phyloP scores from a whole-genome alignment of 306 rosid genomes.

The Fragaria iinumae region DNA sequence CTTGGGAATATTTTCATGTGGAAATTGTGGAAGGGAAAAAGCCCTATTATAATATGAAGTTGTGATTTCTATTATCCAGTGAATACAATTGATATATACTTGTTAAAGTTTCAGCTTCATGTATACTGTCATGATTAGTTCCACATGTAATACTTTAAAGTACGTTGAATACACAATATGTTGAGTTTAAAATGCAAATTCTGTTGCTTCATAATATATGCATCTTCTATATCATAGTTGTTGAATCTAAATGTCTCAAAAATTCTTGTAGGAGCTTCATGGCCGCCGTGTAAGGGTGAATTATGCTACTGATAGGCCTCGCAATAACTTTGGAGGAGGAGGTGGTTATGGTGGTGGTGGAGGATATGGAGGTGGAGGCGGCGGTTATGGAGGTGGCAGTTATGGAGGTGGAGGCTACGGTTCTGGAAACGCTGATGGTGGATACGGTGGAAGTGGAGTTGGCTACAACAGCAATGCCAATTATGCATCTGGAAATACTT shows the following conservation, averaged over 20 bases:
- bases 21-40: neutral
- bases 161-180: neutral
- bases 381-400: neutral
- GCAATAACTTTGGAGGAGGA: constrained; percentile 32
- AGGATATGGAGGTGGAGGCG: neutral
- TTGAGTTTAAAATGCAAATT: neutral
- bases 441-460: constrained; percentile 32
- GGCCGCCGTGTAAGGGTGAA: constrained; percentile 81
- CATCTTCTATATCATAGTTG: neutral
- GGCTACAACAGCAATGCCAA: constrained; percentile 35
- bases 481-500: constrained; percentile 31
- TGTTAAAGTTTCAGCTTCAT: neutral
- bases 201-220: neutral
- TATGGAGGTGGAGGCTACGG: constrained; percentile 34
- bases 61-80: neutral
- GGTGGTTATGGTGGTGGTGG: neutral
- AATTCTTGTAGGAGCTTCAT: constrained; percentile 65
- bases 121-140: neutral
- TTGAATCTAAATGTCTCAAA: neutral
- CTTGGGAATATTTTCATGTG: neutral
- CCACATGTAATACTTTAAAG: neutral
- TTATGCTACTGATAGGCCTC: constrained; percentile 80
- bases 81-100: neutral
- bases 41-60: neutral
- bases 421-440: neutral